Percentiles rank a stretch among this genome's conserved stretches.
These are phyloP conservation scores for Coix lacrymajobi DNA, from an alignment of 176 grass and related monocot species.

Conservation along the genomic window DNA sequence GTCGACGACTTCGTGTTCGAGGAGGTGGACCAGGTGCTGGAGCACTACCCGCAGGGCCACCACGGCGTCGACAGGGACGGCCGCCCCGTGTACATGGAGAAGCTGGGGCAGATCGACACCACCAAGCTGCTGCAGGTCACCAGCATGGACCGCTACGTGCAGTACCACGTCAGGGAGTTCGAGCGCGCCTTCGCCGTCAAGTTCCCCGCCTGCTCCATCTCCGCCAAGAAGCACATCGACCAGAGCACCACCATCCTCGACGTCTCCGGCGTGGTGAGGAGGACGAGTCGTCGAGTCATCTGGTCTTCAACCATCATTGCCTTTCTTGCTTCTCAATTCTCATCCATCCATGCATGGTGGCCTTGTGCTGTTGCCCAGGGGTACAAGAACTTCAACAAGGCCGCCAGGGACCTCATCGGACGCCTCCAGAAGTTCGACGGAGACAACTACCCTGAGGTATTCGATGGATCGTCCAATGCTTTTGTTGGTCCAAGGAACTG, in stretches of 20 bases:
- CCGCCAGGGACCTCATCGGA: slow-evolving; percentile 77
- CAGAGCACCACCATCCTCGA: slow-evolving; percentile 99
- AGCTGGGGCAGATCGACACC: slow-evolving; percentile 74
- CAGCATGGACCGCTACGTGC: slow-evolving; percentile 76
- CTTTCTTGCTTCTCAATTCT: background rate
- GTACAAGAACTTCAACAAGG: slow-evolving; percentile 93
- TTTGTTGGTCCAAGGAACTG: no score
- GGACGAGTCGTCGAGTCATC: no score
- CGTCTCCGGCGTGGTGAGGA: slow-evolving; percentile 86
- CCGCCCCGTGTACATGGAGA: slow-evolving; percentile 88
- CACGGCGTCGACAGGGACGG: slow-evolving; percentile 93
- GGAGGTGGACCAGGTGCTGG: slow-evolving; percentile 82
- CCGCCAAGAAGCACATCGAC: slow-evolving; percentile 75
- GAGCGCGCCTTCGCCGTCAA: slow-evolving; percentile 89
- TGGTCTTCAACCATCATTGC: no score
- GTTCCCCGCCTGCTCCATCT: slow-evolving; percentile 91
- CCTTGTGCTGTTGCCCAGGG: slow-evolving; percentile 25
- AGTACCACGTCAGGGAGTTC: slow-evolving; percentile 94
- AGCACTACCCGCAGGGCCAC: slow-evolving; percentile 96
- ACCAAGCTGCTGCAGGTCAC: slow-evolving; percentile 90
- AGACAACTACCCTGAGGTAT: slow-evolving; percentile 98
- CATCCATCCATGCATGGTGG: no score
- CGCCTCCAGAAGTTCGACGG: slow-evolving; percentile 90
- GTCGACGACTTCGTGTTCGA: slow-evolving; percentile 81
- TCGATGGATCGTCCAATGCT: no score